Evolutionary conservation across 2,329 filamentous ascomycete species (phyloP).

Genomic region (Bertia moriformis): DNA sequence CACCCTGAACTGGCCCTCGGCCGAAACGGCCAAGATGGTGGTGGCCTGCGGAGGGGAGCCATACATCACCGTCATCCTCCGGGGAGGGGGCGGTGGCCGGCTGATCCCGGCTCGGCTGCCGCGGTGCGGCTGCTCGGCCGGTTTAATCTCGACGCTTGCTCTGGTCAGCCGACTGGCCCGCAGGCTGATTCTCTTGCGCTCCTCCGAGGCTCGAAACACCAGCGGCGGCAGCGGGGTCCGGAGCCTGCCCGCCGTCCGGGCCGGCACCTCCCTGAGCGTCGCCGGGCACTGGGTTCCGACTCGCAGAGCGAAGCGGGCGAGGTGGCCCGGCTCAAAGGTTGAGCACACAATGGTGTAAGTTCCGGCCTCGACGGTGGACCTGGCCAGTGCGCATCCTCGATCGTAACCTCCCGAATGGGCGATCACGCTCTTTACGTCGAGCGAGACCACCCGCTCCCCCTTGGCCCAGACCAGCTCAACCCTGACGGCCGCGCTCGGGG

Average conservation of each 20-base stretch:
- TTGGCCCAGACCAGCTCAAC: slow-evolving; percentile 70
- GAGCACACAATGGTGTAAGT: slow-evolving; percentile 80
- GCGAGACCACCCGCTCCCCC: slow-evolving; percentile 54
- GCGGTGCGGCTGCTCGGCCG: slow-evolving; percentile 29
- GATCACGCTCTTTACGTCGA: slow-evolving; percentile 67
- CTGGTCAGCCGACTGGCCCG: no score
- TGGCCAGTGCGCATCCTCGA: slow-evolving; percentile 59
- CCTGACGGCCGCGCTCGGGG: slow-evolving; percentile 62
- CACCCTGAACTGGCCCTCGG: slow-evolving; percentile 65
- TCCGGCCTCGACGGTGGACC: slow-evolving; percentile 49
- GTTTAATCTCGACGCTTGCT: no score
- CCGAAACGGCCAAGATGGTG: slow-evolving; percentile 48
- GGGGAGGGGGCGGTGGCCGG: no score
- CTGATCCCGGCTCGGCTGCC: slow-evolving; percentile 36
- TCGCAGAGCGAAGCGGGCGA: slow-evolving; percentile 59
- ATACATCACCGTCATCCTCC: slow-evolving; percentile 35
- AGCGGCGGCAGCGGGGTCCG: slow-evolving; percentile 40
- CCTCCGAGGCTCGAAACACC: no score
- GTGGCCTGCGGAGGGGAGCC: slow-evolving; percentile 57
- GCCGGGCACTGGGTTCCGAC: slow-evolving; percentile 38
- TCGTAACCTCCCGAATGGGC: slow-evolving; percentile 76
- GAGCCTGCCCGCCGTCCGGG: slow-evolving; percentile 64
- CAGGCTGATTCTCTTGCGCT: no score
- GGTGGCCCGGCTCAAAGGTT: slow-evolving; percentile 71
- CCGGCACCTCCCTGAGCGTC: slow-evolving; percentile 42